Evolutionary conservation across 768 basidiomycete species (phyloP), one percentile per base, ranked within the genome.

Genomic region (Omphalotus guepiniiformis): DNA sequence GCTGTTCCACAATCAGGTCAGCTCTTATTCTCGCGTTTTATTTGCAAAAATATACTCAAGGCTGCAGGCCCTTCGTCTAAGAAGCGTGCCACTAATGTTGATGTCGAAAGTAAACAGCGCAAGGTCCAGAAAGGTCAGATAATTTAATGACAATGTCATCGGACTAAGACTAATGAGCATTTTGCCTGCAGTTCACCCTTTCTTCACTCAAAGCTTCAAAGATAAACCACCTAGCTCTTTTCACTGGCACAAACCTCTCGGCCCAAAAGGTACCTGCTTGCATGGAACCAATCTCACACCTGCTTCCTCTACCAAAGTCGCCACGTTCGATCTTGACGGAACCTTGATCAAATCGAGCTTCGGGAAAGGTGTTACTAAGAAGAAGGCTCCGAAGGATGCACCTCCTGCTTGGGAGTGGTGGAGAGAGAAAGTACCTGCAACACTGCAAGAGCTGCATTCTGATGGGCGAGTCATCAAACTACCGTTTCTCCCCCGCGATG

Each of bases 281-380:
- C 58, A 69, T 35, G 67, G 62, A n/a, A 43, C 58, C 21, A 57
- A 66, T 43, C 58, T 69, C 34, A 48, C 48, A 35, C 63, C 67
- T 0, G 43, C 55, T 4, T 59, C 63, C 13, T 61, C 58, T 7
- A 21, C 68, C n/a, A 76, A 75, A 38, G 68, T 83, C 27, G 78
- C 80, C 5, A 68, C 75, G 21, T 83, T 85, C 55, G 85, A 88
- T 58, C 64, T 88, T 4, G 85, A 88, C 57, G 83, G 81, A 1
- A 85, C 83, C 3, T 52, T 87, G 50, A 85, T 88, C 57, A 80
- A 77, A 50, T 60, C 42, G 39, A 58, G 39, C 21, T 47, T 49
- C 36, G 43, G 50, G 12, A 42, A 38, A 39, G 39, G 39, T 30
- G 38, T 39, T 13, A 32, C 26, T 3, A 52, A 40, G 32, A n/a